These are phyloP conservation scores for Cryphonectria radicalis DNA, from an alignment of 2,329 filamentous ascomycete species.

Conservation along the genomic window DNA sequence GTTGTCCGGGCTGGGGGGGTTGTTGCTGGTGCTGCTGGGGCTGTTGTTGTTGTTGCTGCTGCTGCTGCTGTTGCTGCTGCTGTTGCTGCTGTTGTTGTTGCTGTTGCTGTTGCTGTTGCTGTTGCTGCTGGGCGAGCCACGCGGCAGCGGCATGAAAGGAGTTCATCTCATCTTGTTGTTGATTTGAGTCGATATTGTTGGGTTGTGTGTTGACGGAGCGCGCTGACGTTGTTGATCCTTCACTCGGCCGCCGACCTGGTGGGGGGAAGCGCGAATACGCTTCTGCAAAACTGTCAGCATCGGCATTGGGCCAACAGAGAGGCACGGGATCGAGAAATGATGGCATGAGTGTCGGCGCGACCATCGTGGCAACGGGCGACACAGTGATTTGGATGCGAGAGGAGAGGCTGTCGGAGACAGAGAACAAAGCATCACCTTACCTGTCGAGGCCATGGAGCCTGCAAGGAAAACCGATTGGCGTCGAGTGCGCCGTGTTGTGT, in stretches of 20 bases:
- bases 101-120: constrained; percentile 26
- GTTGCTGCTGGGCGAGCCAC: constrained; percentile 46
- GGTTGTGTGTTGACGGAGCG: constrained; percentile 58
- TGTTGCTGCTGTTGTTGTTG: constrained; percentile 42
- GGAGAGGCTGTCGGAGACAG: not conserved
- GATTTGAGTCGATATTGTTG: constrained; percentile 52
- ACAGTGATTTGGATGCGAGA: not conserved
- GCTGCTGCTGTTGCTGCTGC: constrained; percentile 14
- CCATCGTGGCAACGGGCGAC: not conserved
- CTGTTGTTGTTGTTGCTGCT: not conserved
- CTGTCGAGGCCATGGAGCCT: constrained; percentile 29
- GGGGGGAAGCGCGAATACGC: constrained; percentile 28
- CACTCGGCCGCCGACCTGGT: constrained; percentile 26
- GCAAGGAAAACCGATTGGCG: not conserved
- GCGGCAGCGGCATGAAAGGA: constrained; percentile 49
- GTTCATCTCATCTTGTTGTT: constrained; percentile 49
- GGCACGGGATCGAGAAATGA: not conserved
- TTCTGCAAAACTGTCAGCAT: constrained; percentile 26
- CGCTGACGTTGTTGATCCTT: constrained; percentile 52
- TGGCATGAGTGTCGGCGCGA: not conserved
- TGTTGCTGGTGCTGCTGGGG: constrained; percentile 36
- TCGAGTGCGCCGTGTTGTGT: constrained; percentile 8
- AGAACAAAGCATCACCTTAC: constrained; percentile 15
- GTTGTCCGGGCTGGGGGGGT: constrained; percentile 42
- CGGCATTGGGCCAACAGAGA: not conserved